Evolutionary conservation across 805 yeast genomes (phyloP), one percentile per base, ranked within the genome.

Genomic region (Candida piceae): DNA sequence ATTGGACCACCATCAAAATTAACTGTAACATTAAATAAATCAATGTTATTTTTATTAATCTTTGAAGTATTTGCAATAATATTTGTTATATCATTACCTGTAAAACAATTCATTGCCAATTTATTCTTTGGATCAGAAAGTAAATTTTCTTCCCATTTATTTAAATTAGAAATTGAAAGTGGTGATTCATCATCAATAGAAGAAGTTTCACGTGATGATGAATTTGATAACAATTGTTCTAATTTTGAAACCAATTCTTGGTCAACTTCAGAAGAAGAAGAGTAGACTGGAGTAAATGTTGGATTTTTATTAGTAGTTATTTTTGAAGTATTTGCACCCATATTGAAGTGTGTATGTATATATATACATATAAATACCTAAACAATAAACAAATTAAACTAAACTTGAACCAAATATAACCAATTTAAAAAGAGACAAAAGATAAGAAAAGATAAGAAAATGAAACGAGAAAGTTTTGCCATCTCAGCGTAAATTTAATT

Each of bases 1-100:
- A 83, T 70, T 27, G 89, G 89, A 2, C 73, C 63, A 9, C 81
- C 83, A 42, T 73, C 78, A 9, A 64, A 62, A 35, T 63, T 61
- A 29, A 75, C 70, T 25, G 53, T 57, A 38, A 60, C 55, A 51
- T 69, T 72, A 63, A 72, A 75, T 17, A 68, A 53, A 31, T 69
- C 64, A 23, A 56, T 53, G 31, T 60, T 63, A 34, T 53, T 45
- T 11, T 38, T 22, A 38, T 53, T 53, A 21, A 51, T 50, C 29
- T 45, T 54, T 3, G 49, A 44, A 13, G 69, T 57, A 36, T 62
- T 61, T 4, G 65, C 67, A 32, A 74, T 63, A 29, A 74, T 60
- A 19, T 60, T 52, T 16, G 62, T 58, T 49, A 76, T 66, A 30
- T 64, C 64, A 39, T 69, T 69, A 16, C 68, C 68, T 3, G 76